A percentile compares a stretch with the other conserved stretches of the same genome.
phyloP scores from a whole-genome alignment of 1,139 yeast genomes.

The Saccharomyces hybrid region DNA sequence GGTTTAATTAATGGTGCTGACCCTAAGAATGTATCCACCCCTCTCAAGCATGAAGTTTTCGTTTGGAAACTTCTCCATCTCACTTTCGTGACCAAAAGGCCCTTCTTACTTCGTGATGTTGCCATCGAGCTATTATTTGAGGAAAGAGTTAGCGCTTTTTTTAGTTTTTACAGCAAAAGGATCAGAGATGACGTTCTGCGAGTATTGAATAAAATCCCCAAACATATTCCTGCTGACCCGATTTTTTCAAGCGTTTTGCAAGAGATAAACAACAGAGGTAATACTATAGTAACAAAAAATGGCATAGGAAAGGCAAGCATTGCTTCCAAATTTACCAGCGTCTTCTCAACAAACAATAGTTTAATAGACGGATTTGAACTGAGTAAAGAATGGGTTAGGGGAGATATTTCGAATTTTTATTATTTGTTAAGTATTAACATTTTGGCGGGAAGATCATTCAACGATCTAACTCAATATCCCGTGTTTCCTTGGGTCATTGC shows the following conservation, averaged over 20 bases:
- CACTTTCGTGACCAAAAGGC: constrained; percentile 61
- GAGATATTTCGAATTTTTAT: constrained; percentile 73
- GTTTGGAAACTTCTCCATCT: constrained; percentile 52
- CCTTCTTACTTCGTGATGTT: constrained; percentile 66
- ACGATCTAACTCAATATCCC: constrained; percentile 82
- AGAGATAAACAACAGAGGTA: constrained; percentile 17
- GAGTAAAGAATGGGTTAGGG: constrained; percentile 64
- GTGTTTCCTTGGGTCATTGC: constrained; percentile 87
- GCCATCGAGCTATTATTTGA: constrained; percentile 70
- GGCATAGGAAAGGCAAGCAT: constrained; percentile 30
- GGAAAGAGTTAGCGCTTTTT: constrained; percentile 58
- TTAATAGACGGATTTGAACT: constrained; percentile 40
- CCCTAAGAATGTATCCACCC: constrained; percentile 4
- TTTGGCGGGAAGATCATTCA: constrained; percentile 78
- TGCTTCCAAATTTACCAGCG: constrained; percentile 37
- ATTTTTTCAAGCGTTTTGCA: constrained; percentile 8
- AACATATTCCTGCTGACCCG: constrained; percentile 5
- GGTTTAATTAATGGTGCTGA: constrained; percentile 17
- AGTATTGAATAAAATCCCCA: constrained; percentile 32
- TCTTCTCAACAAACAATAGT: constrained; percentile 32
- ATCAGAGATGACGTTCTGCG: constrained; percentile 52
- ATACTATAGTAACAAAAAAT: constrained; percentile 25
- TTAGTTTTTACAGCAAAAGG: constrained; percentile 33
- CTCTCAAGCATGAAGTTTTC: constrained; percentile 40
- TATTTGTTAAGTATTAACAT: constrained; percentile 74